Percentiles rank a stretch among this genome's conserved stretches.
Evolutionary conservation across 176 grass and related monocot genomes (phyloP).

Genomic region (Areca catechu): DNA sequence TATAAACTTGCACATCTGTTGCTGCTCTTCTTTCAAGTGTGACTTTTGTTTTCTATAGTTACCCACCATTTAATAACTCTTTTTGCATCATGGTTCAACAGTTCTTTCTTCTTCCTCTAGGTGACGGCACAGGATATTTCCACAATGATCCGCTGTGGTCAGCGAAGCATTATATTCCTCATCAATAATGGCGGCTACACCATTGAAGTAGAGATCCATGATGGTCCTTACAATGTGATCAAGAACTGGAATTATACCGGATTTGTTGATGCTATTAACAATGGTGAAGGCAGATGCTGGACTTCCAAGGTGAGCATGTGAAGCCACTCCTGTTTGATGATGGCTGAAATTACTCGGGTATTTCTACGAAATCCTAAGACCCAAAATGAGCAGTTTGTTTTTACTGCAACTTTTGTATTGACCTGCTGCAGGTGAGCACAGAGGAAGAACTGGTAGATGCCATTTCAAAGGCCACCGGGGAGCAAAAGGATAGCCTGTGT

Average conservation of each 20-base stretch:
- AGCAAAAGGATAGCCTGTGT: not conserved
- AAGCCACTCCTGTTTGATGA: no score
- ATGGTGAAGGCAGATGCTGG: not conserved
- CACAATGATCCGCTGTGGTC: slow-evolving; percentile 6
- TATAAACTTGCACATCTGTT: no score
- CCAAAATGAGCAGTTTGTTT: not conserved
- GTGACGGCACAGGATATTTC: slow-evolving; percentile 10
- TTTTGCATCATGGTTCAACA: not conserved
- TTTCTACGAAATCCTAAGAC: not conserved
- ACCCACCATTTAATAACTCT: not conserved
- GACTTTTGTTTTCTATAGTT: not conserved
- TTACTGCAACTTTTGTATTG: not conserved
- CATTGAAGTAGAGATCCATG: slow-evolving; percentile 14
- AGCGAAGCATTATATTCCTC: slow-evolving; percentile 3
- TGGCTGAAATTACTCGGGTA: no score
- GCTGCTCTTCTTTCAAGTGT: no score
- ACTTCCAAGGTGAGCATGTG: not conserved
- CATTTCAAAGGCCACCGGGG: slow-evolving; percentile 3
- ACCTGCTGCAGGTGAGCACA: not conserved
- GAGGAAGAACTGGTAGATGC: slow-evolving; percentile 4
- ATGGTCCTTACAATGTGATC: slow-evolving; percentile 9
- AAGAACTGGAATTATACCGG: slow-evolving; percentile 13
- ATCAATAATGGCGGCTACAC: slow-evolving; percentile 15
- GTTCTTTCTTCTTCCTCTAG: not conserved
- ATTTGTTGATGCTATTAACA: slow-evolving; percentile 8